Evolutionary conservation across 805 yeast genomes (phyloP), one percentile per base, ranked within the genome.

Genomic region (Candida maltosa): DNA sequence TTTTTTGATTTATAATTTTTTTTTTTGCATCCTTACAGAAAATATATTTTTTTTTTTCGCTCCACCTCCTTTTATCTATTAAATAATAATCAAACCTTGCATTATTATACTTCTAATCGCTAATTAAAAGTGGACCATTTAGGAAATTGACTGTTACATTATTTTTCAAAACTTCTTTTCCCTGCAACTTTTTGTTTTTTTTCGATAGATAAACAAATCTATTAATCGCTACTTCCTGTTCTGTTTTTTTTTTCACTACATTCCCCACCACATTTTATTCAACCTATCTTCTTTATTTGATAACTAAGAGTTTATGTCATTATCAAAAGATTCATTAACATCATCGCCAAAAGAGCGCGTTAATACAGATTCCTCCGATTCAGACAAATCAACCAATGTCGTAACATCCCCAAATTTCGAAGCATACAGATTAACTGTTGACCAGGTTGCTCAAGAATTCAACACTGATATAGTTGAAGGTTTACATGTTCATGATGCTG

Each of bases 391-490:
- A 4, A 34, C 18, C 8, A 15, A 23, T n/a, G 32, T 23, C 5
- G 12, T 15, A 9, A 4, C 10, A 5, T 19, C 18, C 20, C 19
- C 29, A 19, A 26, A 7, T 15, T 28, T 27, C 17, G 26, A 34
- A 21, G 28, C 38, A 3, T 34, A 38, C 23, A 51, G 69, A 26
- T 47, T 58, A 31, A 21, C 73, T 0, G 51, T 62, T 14, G 52
- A 58, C 8, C 54, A 60, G 34, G 70, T 71, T 9, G 68, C 60
- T 15, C 46, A 55, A 8, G 38, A 49, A 14, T 71, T 63, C 42
- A 50, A 56, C 6, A 68, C 85, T 2, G 61, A 70, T 45, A 42
- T 56, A 12, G 56, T 59, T 4, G 60, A 63, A 34, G 93, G 93
- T 4, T 64, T 79, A 16, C 40, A 46, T 16, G 22, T 35, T 4